Percentiles rank a stretch among this genome's conserved stretches.
Conservation (phyloP, 2,329 filamentous ascomycete genomes). For the Clonostachys rosea region DNA sequence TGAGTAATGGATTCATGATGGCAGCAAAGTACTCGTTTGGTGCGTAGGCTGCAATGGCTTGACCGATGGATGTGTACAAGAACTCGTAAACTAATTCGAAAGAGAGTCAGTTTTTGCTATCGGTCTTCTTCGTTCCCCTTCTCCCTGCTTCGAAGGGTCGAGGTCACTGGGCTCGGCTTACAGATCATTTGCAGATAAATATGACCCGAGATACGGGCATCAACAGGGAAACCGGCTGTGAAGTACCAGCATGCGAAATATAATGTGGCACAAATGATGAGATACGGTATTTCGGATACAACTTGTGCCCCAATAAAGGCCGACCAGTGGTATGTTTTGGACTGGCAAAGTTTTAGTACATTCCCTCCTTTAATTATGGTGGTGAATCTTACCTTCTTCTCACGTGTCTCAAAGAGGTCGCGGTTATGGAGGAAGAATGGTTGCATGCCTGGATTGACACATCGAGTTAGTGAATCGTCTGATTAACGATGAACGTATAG, state of each 20-base stretch:
- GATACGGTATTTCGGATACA: slow-evolving; percentile 40
- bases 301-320: slow-evolving; percentile 51
- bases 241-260: slow-evolving; percentile 56
- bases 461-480: slow-evolving; percentile 13
- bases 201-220: slow-evolving; percentile 37
- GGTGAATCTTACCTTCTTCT: slow-evolving; percentile 38
- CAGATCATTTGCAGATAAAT: slow-evolving; percentile 38
- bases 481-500: slow-evolving; percentile 1
- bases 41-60: slow-evolving; percentile 40
- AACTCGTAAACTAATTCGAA: slow-evolving; percentile 27
- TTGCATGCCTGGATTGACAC: slow-evolving; percentile 42
- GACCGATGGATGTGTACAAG: slow-evolving; percentile 34
- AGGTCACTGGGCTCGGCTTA: slow-evolving; percentile 22
- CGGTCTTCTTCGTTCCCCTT: not conserved
- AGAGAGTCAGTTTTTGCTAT: too few species aligned
- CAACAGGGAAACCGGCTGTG: slow-evolving; percentile 43
- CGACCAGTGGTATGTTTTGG: slow-evolving; percentile 57
- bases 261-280: slow-evolving; percentile 34
- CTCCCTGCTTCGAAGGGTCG: not conserved
- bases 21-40: slow-evolving; percentile 44
- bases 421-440: slow-evolving; percentile 52
- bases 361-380: not conserved
- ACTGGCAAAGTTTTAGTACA: slow-evolving; percentile 9
- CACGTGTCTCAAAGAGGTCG: slow-evolving; percentile 52
- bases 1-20: slow-evolving; percentile 37